Evolutionary conservation across 2,329 filamentous ascomycete species (phyloP).

Genomic region (Ilyonectria sp.): DNA sequence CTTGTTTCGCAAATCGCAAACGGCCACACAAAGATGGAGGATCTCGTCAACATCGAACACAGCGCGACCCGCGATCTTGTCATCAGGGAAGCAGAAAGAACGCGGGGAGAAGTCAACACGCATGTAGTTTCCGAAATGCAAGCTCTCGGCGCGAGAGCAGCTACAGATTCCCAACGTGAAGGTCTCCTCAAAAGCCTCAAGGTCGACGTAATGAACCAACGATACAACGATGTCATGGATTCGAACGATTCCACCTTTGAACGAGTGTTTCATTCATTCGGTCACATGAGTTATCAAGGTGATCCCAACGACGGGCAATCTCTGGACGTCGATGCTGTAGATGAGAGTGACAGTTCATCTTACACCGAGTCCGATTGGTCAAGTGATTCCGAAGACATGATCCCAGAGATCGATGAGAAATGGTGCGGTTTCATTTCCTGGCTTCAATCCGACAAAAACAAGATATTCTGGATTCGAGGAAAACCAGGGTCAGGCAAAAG

Average conservation of each 20-base stretch:
- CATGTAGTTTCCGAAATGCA: not conserved
- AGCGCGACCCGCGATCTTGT: slow-evolving; percentile 3
- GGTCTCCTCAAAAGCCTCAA: slow-evolving; percentile 6
- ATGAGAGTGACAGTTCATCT: not conserved
- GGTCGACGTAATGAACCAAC: slow-evolving; percentile 10
- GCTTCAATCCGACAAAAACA: slow-evolving; percentile 1
- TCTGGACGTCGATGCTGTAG: not conserved
- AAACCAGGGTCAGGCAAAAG: slow-evolving; percentile 39
- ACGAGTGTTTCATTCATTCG: not conserved
- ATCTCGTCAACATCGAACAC: slow-evolving; percentile 3
- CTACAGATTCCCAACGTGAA: not conserved
- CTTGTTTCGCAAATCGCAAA: slow-evolving; percentile 1
- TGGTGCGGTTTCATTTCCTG: slow-evolving; percentile 19
- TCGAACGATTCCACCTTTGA: slow-evolving; percentile 8
- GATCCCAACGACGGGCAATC: not conserved
- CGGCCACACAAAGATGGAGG: slow-evolving; percentile 10
- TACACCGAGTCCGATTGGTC: not conserved
- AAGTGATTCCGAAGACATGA: not conserved
- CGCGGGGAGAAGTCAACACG: not conserved
- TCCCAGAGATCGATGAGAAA: not conserved
- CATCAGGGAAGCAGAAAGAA: not conserved
- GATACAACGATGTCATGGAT: not conserved
- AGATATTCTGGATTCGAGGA: slow-evolving; percentile 17
- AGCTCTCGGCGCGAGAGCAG: not conserved
- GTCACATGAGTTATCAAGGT: not conserved